Evolutionary conservation across 2,329 filamentous ascomycete species (phyloP).

Genomic region (Hypoxylon sp.): DNA sequence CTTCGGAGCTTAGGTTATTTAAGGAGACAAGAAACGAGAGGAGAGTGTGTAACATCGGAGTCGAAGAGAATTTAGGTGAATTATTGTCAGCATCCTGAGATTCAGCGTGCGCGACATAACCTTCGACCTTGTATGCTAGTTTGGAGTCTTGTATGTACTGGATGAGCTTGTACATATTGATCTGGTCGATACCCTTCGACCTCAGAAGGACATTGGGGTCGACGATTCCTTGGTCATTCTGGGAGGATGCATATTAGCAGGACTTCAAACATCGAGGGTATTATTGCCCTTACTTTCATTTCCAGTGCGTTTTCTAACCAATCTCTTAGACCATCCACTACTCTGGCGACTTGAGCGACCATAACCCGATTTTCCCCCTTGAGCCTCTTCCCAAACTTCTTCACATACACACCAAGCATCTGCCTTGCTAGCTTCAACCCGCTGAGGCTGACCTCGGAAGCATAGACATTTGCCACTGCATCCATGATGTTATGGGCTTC

Average conservation of each 20-base stretch:
- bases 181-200: slow-evolving; percentile 91
- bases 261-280: slow-evolving; percentile 10
- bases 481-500: slow-evolving; percentile 99
- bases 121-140: slow-evolving; percentile 93
- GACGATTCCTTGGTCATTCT: slow-evolving; percentile 75
- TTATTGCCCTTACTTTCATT: slow-evolving; percentile 60
- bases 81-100: slow-evolving; percentile 55
- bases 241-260: slow-evolving; percentile 38
- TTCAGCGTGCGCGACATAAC: slow-evolving; percentile 79
- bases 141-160: slow-evolving; percentile 93
- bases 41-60: slow-evolving; percentile 69
- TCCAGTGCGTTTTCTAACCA: slow-evolving; percentile 73
- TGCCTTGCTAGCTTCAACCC: slow-evolving; percentile 81
- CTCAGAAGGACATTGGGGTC: slow-evolving; percentile 80
- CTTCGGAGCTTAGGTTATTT: slow-evolving; percentile 85
- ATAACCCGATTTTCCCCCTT: slow-evolving; percentile 94
- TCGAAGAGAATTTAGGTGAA: slow-evolving; percentile 57
- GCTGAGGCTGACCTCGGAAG: slow-evolving; percentile 78
- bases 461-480: slow-evolving; percentile 89
- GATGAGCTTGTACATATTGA: slow-evolving; percentile 91
- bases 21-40: slow-evolving; percentile 80
- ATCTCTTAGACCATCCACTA: slow-evolving; percentile 82
- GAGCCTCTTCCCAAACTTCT: slow-evolving; percentile 87
- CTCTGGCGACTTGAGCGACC: slow-evolving; percentile 86
- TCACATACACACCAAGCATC: slow-evolving; percentile 86